Conservation (phyloP, 805 yeast species). For the Metschnikowia picachoensis region DNA sequence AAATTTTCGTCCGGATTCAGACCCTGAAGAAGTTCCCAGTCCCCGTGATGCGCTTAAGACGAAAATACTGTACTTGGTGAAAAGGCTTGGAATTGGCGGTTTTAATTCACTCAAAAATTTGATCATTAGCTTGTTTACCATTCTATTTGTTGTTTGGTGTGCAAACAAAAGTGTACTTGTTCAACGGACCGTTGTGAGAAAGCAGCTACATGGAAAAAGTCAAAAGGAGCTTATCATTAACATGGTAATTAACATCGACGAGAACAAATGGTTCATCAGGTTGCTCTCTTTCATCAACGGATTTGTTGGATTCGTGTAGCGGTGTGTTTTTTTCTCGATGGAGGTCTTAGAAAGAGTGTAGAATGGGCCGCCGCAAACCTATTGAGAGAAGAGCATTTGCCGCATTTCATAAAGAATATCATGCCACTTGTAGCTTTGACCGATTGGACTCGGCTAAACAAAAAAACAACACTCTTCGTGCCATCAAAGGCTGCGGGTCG, state of each 20-base stretch:
- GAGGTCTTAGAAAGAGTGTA: too few relatives aligned
- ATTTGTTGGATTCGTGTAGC: conserved; percentile 39
- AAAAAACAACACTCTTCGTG: too few relatives aligned
- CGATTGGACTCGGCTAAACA: neutral
- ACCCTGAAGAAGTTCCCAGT: conserved; percentile 9
- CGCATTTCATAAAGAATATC: too few relatives aligned
- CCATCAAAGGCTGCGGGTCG: too few relatives aligned
- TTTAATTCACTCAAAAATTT: conserved; percentile 32
- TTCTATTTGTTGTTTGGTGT: conserved; percentile 40
- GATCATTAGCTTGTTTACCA: conserved; percentile 33
- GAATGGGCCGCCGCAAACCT: too few relatives aligned
- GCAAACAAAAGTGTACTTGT: conserved; percentile 38
- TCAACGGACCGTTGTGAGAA: conserved; percentile 35
- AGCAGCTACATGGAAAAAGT: conserved; percentile 22
- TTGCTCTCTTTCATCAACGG: conserved; percentile 34
- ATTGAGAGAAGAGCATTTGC: too few relatives aligned
- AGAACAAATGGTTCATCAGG: conserved; percentile 43
- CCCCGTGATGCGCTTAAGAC: conserved; percentile 18
- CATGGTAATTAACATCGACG: conserved; percentile 40
- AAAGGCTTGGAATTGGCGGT: conserved; percentile 26
- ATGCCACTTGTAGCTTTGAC: neutral
- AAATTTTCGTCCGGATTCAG: conserved; percentile 2
- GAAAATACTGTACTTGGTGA: conserved; percentile 21
- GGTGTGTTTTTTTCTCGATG: too few relatives aligned
- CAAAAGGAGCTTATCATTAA: conserved; percentile 39